Evolutionary conservation across 345 rosid species (phyloP).

Genomic region (Corchorus capsularis): DNA sequence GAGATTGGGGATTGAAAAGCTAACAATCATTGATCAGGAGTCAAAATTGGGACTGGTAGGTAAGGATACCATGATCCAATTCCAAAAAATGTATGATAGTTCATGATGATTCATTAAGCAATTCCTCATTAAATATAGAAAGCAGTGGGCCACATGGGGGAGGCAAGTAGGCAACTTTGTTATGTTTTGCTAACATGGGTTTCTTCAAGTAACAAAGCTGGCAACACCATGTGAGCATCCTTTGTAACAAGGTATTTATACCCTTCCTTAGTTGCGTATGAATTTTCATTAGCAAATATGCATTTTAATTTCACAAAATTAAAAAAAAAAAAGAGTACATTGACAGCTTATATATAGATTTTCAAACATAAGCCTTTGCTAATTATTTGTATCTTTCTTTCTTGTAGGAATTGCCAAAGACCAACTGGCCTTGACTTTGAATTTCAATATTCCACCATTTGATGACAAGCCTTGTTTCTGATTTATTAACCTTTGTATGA

Average conservation of each 20-base stretch:
- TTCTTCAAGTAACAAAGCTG: not conserved
- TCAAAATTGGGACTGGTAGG: constrained; percentile 2
- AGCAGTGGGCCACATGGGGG: constrained; percentile 5
- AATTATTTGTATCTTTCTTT: not conserved
- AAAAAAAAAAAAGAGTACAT: not conserved
- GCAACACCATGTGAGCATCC: not conserved
- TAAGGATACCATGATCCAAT: not conserved
- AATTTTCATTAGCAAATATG: not conserved
- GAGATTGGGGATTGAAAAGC: not conserved
- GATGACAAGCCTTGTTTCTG: not conserved
- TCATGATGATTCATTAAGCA: not conserved
- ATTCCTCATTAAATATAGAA: not conserved
- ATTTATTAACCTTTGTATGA: not conserved
- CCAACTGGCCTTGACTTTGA: not conserved
- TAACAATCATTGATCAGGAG: not conserved
- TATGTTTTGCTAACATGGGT: not conserved
- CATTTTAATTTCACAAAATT: not conserved
- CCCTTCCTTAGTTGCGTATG: not conserved
- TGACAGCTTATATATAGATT: constrained; percentile 8
- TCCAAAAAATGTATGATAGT: not conserved
- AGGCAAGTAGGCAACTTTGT: not conserved
- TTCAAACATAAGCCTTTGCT: not conserved
- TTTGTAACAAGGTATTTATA: not conserved
- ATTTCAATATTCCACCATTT: not conserved
- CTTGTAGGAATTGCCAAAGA: not conserved